Evolutionary conservation across 1,284 basidiomycete genomes (phyloP), one percentile per base, ranked within the genome.

Genomic region (Pseudozyma sp.): DNA sequence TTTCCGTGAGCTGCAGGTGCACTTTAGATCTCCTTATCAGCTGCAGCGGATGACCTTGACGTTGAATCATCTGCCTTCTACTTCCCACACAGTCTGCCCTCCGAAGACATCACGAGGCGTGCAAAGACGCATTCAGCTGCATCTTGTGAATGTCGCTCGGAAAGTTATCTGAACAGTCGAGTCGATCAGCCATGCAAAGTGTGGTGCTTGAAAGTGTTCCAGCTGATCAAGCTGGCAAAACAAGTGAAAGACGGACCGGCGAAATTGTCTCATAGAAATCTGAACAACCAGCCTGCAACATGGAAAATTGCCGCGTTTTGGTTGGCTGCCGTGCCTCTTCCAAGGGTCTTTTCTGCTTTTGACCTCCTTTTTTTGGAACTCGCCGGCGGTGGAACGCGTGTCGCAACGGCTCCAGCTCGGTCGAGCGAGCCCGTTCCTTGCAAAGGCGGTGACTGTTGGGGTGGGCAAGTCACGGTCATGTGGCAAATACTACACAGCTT

Each of bases 1-100:
- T 51, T 52, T 43, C 39, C 50, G 52, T 29, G 37, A 34, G 50
- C 14, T 54, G 53, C 53, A 46, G 24, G 29, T 13, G 13, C 24
- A 55, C 44, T 45, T 55, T 55, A 55, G 54, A 55, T 55, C 54
- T 55, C 6, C 54, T 55, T 55, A 55, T 55, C 54, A 33, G 53
- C 29, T 24, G 17, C 34, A 9, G 33, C 33, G 47, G 24, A 24
- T 24, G 24, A 31, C 24, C 29, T 9, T 34, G 11, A 29, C 44
- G 16, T 14, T 45, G 44, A 30, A 29, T 29, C 44, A 10, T 45
- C 5, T 29, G 44, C 44, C 13, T 44, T 24, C 42, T 30, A 14
- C 44, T 30, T 14, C 30, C 24, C 24, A 29, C 17, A 13, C 40
- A 19, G 24, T 24, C 24, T 24, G 24, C 24, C 24, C 24, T 24